Evolutionary conservation across 164 flowering plant species (phyloP).

Genomic region (Annona squamosa): DNA sequence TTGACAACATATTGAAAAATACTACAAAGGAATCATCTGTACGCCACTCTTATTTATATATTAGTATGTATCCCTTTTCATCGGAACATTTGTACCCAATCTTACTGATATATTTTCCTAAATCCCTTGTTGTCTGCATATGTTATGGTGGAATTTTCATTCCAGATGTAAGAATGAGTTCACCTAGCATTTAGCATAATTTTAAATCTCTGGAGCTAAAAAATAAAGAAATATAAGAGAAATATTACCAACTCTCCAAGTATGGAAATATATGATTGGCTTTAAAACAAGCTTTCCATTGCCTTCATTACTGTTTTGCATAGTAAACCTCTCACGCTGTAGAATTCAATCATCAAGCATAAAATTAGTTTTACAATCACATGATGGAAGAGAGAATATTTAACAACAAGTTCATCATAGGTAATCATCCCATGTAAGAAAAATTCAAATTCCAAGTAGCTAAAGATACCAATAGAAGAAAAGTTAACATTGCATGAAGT

Average conservation of each 20-base stretch:
- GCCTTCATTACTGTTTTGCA: constrained; percentile 44
- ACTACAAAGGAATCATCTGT: not conserved
- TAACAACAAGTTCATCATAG: not conserved
- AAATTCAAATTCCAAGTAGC: not conserved
- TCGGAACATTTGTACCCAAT: no score
- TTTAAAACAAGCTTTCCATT: constrained; percentile 50
- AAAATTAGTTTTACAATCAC: not conserved
- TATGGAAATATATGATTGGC: constrained; percentile 78
- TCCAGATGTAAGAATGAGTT: not conserved
- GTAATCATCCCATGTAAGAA: not conserved
- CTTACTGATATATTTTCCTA: no score
- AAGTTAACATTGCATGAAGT: not conserved
- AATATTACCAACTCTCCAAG: constrained; percentile 85
- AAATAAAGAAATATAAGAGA: not conserved
- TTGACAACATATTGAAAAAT: not conserved
- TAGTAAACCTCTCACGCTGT: constrained; percentile 70
- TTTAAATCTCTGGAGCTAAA: not conserved
- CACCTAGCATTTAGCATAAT: not conserved
- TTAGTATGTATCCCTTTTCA: not conserved
- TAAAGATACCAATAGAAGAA: not conserved
- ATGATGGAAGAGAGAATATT: not conserved
- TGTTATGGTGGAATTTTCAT: no score
- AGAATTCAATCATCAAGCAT: constrained; percentile 5
- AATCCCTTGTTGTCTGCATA: no score
- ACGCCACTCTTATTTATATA: not conserved